A percentile compares a stretch with the other conserved stretches of the same genome.
Evolutionary conservation across 2,329 filamentous ascomycete species (phyloP).

Genomic region (Ophiostoma angusticollis): DNA sequence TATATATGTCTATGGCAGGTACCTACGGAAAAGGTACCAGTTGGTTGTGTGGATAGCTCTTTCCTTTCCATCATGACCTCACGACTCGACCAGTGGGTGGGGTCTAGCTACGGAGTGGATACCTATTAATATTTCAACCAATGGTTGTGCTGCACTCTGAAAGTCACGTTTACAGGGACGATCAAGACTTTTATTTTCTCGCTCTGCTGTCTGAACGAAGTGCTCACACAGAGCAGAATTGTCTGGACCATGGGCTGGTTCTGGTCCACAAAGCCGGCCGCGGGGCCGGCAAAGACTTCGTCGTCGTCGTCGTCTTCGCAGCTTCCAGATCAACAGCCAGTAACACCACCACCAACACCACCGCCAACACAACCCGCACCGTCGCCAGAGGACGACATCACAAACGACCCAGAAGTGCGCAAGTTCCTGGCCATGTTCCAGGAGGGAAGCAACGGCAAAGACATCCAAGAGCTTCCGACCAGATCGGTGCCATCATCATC

Average conservation of each 20-base stretch:
- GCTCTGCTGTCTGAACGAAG: too few relatives aligned
- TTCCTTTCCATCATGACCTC: too few relatives aligned
- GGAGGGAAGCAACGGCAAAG: conserved; percentile 19
- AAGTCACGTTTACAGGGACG: too few relatives aligned
- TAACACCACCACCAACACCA: conserved; percentile 1
- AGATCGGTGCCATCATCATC: conserved; percentile 1
- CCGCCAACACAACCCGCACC: conserved; percentile 6
- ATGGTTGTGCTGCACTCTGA: too few relatives aligned
- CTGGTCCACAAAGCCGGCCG: conserved; percentile 34
- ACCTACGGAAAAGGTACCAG: too few relatives aligned
- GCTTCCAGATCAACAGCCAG: conserved; percentile 6
- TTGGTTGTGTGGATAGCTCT: too few relatives aligned
- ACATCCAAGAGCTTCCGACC: conserved; percentile 11
- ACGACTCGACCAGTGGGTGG: too few relatives aligned
- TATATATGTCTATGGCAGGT: too few relatives aligned
- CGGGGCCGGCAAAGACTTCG: conserved; percentile 7
- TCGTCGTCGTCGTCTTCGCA: conserved; percentile 11
- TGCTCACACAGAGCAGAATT: too few relatives aligned
- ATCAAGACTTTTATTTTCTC: too few relatives aligned
- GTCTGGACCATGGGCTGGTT: conserved; percentile 45
- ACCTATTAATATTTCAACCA: too few relatives aligned
- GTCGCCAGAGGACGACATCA: background rate
- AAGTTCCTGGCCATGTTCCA: conserved; percentile 39
- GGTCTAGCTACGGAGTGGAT: too few relatives aligned
- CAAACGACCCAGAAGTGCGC: conserved; percentile 32